Percentiles rank a stretch among this genome's conserved stretches.
Evolutionary conservation across 768 basidiomycete species (phyloP).

Genomic region (Trametes cinnabarina): DNA sequence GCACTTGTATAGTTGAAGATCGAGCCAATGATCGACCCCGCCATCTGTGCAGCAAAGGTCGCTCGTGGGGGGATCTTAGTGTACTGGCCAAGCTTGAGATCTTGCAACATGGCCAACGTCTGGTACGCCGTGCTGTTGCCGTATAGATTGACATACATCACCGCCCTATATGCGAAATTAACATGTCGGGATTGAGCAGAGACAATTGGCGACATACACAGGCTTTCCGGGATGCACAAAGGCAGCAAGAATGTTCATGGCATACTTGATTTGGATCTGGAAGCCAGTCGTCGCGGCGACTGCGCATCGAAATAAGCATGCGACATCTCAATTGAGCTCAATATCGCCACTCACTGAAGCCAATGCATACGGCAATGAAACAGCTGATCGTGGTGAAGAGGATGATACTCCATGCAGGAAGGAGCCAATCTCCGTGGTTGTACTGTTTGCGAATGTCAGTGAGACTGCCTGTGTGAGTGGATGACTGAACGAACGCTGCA

Average conservation of each 20-base stretch:
- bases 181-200: not conserved
- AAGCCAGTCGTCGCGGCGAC: constrained; percentile 45
- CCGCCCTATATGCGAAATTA: constrained; percentile 32
- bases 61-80: constrained; percentile 50
- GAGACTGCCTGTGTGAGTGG: not conserved
- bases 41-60: constrained; percentile 49
- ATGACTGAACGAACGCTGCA: constrained; percentile 29
- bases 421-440: constrained; percentile 39
- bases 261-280: constrained; percentile 47
- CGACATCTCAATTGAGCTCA: not conserved
- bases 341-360: constrained; percentile 34
- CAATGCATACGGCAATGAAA: constrained; percentile 35
- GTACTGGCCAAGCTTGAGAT: constrained; percentile 55
- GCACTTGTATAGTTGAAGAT: constrained; percentile 51
- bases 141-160: constrained; percentile 57
- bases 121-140: constrained; percentile 53
- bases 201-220: constrained; percentile 32
- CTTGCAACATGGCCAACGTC: constrained; percentile 52
- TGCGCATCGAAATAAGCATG: not conserved
- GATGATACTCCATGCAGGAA: constrained; percentile 56
- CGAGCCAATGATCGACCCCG: constrained; percentile 50
- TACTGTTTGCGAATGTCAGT: constrained; percentile 21
- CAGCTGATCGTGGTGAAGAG: constrained; percentile 44
- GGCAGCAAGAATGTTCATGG: constrained; percentile 49
- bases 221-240: constrained; percentile 50